phyloP scores from a whole-genome alignment of 2,329 filamentous ascomycete species.

The Cladosporium cucumerinum region DNA sequence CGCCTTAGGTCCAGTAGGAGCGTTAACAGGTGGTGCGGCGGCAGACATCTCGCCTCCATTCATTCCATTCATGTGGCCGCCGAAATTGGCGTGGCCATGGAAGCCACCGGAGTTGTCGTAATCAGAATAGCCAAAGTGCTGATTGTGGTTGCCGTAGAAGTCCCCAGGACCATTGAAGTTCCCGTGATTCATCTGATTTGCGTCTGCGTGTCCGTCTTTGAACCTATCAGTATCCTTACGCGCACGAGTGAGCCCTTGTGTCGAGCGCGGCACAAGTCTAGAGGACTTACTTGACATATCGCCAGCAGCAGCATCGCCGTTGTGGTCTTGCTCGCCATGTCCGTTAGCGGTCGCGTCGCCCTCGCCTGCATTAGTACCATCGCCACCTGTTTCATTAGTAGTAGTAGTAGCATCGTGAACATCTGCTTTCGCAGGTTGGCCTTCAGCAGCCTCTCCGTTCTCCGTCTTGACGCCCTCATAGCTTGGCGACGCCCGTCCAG shows the following conservation, averaged over 20 bases:
- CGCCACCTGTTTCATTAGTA: conserved; percentile 32
- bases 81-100: conserved; percentile 49
- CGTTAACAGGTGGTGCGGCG: conserved; percentile 44
- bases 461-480: conserved; percentile 28
- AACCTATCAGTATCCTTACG: neutral
- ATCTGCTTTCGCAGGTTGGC: conserved; percentile 18
- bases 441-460: conserved; percentile 19
- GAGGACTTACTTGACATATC: conserved; percentile 1
- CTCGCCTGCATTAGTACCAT: conserved; percentile 29
- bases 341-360: conserved; percentile 12
- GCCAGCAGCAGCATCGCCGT: conserved; percentile 2
- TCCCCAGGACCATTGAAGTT: conserved; percentile 2
- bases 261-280: neutral
- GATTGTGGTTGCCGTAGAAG: conserved; percentile 10
- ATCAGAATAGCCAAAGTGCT: conserved; percentile 3
- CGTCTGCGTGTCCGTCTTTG: conserved; percentile 2
- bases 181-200: neutral
- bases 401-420: conserved; percentile 23
- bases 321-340: conserved; percentile 17
- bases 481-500: conserved; percentile 29
- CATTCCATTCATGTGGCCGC: conserved; percentile 30
- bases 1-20: conserved; percentile 88
- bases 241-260: neutral
- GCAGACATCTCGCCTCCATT: conserved; percentile 6
- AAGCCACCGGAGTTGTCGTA: conserved; percentile 36